These are phyloP conservation scores for Suillus subaureus DNA, from an alignment of 768 basidiomycete genomes.

Conservation along the genomic window DNA sequence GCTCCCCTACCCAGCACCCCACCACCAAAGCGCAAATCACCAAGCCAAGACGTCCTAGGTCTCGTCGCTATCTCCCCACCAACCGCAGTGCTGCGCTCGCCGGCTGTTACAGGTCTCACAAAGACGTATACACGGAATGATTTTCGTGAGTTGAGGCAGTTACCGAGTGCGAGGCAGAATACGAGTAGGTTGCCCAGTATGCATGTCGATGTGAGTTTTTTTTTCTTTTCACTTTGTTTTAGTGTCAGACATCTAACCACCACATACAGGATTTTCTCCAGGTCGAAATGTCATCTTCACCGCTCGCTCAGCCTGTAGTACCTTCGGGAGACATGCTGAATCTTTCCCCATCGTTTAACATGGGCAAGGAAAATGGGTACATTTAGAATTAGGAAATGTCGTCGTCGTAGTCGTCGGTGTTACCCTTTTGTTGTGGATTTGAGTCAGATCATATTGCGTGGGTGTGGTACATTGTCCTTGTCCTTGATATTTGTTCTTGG, in stretches of 20 bases:
- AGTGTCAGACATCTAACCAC: constrained; percentile 4
- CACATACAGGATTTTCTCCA: constrained; percentile 9
- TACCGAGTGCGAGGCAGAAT: constrained; percentile 71
- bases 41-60: constrained; percentile 59
- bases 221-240: constrained; percentile 11
- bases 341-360: constrained; percentile 34
- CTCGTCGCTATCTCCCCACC: constrained; percentile 71
- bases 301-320: constrained; percentile 28
- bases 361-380: constrained; percentile 18
- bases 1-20: constrained; percentile 55
- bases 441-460: background rate
- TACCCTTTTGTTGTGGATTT: background rate
- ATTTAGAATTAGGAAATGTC: background rate
- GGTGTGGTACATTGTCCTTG: background rate
- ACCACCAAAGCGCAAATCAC: constrained; percentile 37
- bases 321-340: constrained; percentile 27
- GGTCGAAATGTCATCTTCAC: constrained; percentile 27
- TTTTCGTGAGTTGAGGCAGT: constrained; percentile 74
- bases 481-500: background rate
- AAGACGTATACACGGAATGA: constrained; percentile 84
- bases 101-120: constrained; percentile 75
- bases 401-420: background rate
- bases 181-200: constrained; percentile 86
- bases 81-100: constrained; percentile 67
- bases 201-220: constrained; percentile 68